Base-by-base conservation (phyloP, 345 rosid genomes). In the Rhizophora mangle region DNA sequence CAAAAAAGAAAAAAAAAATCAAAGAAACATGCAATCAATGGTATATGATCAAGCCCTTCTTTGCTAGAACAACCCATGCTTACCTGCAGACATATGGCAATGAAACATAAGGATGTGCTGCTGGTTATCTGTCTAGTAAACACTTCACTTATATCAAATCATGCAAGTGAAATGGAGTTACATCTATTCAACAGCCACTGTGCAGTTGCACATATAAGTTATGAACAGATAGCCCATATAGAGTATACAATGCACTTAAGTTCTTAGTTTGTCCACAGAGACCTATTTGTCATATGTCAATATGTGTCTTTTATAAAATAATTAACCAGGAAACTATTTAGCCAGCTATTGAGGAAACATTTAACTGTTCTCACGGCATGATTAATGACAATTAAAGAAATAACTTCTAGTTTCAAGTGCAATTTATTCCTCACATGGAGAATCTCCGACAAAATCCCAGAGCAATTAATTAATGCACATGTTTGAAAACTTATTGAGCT, bases 401-500 rank as follows among this genome's bases (percentile, higher is more conserved):
- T 24, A 55, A 37, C 52, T 56, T 61, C 18, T 30, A 69, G 56
- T 49, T 19, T 30, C 58, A 19, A 64, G n/a, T 49, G 19, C 58
- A 65, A 30, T 49, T 51, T 49, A 57, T 51, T 65, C 19, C 58
- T 5, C 10, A 27, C 57, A 11, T 29, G 8, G 24, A 29, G 39
- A 24, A 3, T 15, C 32, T 13, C 24, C 5, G 11, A 27, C 34
- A 47, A 27, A 43, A 43, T 43, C 49, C 49, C 11, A 13, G 5
- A 43, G 18, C 49, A 11, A 3, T 3, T 43, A 43, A 43, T 15
- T 3, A 43, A 4, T 15, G 18, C 16, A 55, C 10, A 22, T 9
- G 60, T n/a, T 65, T 54, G 8, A 63, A 69, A 71, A 56, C 18
- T 20, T 64, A 22, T 47, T 24, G n/a, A 76, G 62, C 63, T 46